phyloP scores from a whole-genome alignment of 768 basidiomycete species.

The Hysterangium stoloniferum region DNA sequence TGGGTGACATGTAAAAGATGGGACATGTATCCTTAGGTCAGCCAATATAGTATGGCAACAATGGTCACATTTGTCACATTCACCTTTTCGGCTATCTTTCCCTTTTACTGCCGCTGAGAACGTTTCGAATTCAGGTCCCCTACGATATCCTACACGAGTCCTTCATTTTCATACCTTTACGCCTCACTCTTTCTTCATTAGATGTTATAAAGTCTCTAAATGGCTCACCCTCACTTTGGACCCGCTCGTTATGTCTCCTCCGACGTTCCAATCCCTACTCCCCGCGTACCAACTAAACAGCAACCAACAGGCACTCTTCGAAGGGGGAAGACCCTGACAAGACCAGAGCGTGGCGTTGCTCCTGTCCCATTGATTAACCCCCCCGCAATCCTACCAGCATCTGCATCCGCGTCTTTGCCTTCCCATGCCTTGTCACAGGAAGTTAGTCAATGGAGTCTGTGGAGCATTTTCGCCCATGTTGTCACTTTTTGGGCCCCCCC shows the following conservation, averaged over 20 bases:
- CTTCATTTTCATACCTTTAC: background rate
- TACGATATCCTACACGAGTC: background rate
- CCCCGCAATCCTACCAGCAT: slow-evolving; percentile 36
- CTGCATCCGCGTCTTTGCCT: slow-evolving; percentile 31
- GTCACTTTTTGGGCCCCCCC: slow-evolving; percentile 91
- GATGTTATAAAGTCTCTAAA: slow-evolving; percentile 8
- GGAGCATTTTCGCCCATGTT: slow-evolving; percentile 73
- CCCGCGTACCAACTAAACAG: slow-evolving; percentile 38
- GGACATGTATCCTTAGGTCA: too few relatives aligned
- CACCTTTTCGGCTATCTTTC: too few relatives aligned
- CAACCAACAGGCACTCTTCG: slow-evolving; percentile 56
- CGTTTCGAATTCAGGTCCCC: background rate
- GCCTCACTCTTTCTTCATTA: slow-evolving; percentile 1
- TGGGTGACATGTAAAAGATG: too few relatives aligned
- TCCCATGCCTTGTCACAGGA: slow-evolving; percentile 28
- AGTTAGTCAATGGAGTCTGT: slow-evolving; percentile 40
- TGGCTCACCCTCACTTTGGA: slow-evolving; percentile 12
- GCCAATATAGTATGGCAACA: too few relatives aligned
- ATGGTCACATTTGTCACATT: too few relatives aligned
- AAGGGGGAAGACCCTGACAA: slow-evolving; percentile 91
- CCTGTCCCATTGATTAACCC: slow-evolving; percentile 93
- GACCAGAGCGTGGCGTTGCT: slow-evolving; percentile 91
- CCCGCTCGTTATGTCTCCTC: slow-evolving; percentile 22
- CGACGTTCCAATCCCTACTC: slow-evolving; percentile 65
- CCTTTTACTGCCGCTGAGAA: background rate